Conservation (phyloP, 2,329 filamentous ascomycete genomes). For the Exophiala oligosperma region DNA sequence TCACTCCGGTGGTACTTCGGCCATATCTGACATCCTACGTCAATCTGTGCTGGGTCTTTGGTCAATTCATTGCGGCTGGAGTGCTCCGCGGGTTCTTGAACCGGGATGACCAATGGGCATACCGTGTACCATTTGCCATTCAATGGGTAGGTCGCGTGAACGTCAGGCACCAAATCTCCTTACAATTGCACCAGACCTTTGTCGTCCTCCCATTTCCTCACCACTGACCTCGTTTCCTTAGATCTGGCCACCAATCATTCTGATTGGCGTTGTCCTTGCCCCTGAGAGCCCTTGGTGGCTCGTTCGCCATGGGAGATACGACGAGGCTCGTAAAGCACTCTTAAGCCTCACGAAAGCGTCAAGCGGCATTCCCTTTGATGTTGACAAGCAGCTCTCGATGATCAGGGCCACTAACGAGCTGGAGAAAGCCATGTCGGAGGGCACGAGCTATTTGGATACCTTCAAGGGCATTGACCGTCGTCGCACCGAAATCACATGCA, state of each 20-base stretch:
- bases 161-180: too few relatives aligned
- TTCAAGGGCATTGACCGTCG: conserved; percentile 36
- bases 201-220: too few relatives aligned
- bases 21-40: conserved; percentile 38
- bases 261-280: conserved; percentile 44
- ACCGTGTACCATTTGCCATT: conserved; percentile 37
- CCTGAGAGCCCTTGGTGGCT: conserved; percentile 41
- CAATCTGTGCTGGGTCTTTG: conserved; percentile 43
- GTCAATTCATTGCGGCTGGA: conserved; percentile 34
- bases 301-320: conserved; percentile 36
- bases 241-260: conserved; percentile 49
- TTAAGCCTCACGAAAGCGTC: conserved; percentile 30
- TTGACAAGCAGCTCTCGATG: conserved; percentile 37
- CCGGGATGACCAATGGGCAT: conserved; percentile 37
- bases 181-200: too few relatives aligned
- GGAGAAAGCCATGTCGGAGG: conserved; percentile 28
- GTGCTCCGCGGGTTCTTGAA: conserved; percentile 36
- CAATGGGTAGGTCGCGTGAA: conserved; percentile 43
- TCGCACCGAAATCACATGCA: conserved; percentile 41
- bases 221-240: not conserved
- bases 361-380: conserved; percentile 25
- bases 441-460: conserved; percentile 33
- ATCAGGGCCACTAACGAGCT: conserved; percentile 41
- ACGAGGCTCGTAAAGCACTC: conserved; percentile 38
- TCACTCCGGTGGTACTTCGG: conserved; percentile 30